Conservation (phyloP, 805 yeast genomes). For the Candida mattraensis region DNA sequence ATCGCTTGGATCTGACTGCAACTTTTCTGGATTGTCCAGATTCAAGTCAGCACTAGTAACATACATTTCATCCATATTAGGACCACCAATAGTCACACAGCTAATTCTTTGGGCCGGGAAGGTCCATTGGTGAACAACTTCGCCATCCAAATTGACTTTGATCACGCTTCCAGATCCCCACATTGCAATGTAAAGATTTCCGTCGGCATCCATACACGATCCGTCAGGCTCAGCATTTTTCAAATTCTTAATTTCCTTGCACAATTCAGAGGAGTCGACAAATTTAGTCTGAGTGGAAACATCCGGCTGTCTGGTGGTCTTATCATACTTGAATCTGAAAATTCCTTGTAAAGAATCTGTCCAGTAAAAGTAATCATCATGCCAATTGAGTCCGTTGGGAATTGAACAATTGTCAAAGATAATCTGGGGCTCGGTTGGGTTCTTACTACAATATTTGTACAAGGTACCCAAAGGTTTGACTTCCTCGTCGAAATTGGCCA, state of each 20-base stretch:
- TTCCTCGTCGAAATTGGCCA: constrained; percentile 43
- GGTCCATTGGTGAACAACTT: constrained; percentile 46
- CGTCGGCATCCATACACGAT: constrained; percentile 53
- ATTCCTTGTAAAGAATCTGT: constrained; percentile 54
- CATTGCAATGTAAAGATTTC: constrained; percentile 63
- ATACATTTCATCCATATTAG: constrained; percentile 53
- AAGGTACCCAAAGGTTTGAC: constrained; percentile 54
- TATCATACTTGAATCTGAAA: constrained; percentile 44
- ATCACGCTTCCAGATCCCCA: constrained; percentile 62
- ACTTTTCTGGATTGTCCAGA: constrained; percentile 38
- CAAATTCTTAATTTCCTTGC: constrained; percentile 11
- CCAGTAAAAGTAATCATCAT: constrained; percentile 44
- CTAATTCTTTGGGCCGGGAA: constrained; percentile 64
- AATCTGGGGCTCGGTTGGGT: constrained; percentile 26
- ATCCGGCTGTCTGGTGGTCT: constrained; percentile 31
- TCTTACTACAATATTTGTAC: constrained; percentile 39
- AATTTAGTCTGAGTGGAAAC: constrained; percentile 38
- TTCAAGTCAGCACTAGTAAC: constrained; percentile 65
- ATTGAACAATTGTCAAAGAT: constrained; percentile 46
- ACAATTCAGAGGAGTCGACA: constrained; percentile 33
- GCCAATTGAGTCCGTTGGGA: constrained; percentile 75
- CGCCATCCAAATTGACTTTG: constrained; percentile 50
- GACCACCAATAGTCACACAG: constrained; percentile 72
- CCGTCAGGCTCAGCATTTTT: constrained; percentile 79
- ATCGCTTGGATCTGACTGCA: constrained; percentile 37